Conservation (phyloP, 73 alveolate genomes). For the Symbiodinium pilosum region DNA sequence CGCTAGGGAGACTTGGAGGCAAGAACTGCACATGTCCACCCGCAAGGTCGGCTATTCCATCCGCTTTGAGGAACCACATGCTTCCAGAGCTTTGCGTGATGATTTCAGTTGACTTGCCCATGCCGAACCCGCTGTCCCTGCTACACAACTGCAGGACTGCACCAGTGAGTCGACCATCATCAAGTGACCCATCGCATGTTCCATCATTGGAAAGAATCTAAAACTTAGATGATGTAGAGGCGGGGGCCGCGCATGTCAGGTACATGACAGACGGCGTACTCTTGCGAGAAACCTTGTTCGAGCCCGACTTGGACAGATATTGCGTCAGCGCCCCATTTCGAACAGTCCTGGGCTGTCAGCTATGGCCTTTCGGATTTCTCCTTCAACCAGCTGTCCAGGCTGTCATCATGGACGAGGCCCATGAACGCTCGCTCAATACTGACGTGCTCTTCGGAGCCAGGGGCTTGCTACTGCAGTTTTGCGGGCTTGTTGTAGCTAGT, state of each 20-base stretch:
- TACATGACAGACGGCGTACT: slow-evolving; percentile 99
- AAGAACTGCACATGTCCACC: no score
- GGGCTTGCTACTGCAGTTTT: not conserved
- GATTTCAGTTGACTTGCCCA: no score
- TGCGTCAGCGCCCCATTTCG: slow-evolving; percentile 96
- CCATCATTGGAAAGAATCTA: not conserved
- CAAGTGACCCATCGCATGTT: slow-evolving; percentile 90
- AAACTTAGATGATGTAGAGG: not conserved
- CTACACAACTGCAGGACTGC: slow-evolving; percentile 96
- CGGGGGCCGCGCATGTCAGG: slow-evolving; percentile 51
- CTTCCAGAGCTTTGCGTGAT: no score
- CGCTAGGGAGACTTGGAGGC: no score
- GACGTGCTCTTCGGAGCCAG: slow-evolving; percentile 99
- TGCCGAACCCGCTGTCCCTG: not conserved
- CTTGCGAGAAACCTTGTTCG: slow-evolving; percentile 99
- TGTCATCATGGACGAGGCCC: slow-evolving; percentile 99
- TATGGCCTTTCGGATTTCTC: not conserved
- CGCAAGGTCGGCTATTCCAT: slow-evolving; percentile 99
- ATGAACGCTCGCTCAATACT: slow-evolving; percentile 99
- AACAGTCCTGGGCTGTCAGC: not conserved
- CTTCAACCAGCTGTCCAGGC: slow-evolving; percentile 95
- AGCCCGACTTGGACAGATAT: slow-evolving; percentile 99
- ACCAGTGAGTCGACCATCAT: slow-evolving; percentile 98
- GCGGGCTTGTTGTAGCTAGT: not conserved
- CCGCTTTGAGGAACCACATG: slow-evolving; percentile 99